A percentile compares a stretch with the other conserved stretches of the same genome.
phyloP scores from a whole-genome alignment of 2,329 filamentous ascomycete species.

The Calonectria fujianensis region DNA sequence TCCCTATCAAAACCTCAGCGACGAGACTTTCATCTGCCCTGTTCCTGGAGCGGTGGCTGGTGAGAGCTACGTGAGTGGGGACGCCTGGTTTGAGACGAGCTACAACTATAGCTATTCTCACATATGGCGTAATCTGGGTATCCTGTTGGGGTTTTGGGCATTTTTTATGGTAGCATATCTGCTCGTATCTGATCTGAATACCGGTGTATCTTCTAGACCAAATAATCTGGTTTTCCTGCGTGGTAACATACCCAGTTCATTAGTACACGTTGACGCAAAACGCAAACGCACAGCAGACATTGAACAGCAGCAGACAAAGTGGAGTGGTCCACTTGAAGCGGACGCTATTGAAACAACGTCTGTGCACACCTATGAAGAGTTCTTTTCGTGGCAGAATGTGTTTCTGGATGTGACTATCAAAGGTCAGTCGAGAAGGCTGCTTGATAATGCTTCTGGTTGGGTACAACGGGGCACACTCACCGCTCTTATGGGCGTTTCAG shows the following conservation, averaged over 20 bases:
- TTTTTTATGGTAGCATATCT: conserved; percentile 70
- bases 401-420: conserved; percentile 84
- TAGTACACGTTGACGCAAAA: neutral
- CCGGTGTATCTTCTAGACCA: conserved; percentile 73
- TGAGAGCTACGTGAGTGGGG: conserved; percentile 65
- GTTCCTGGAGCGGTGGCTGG: conserved; percentile 70
- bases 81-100: conserved; percentile 66
- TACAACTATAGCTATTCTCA: conserved; percentile 69
- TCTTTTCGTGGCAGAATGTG: conserved; percentile 82
- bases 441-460: conserved; percentile 84
- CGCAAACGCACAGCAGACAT: neutral
- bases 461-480: conserved; percentile 84
- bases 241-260: conserved; percentile 54
- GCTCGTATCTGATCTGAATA: conserved; percentile 67
- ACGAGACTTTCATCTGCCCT: conserved; percentile 65
- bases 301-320: conserved; percentile 38
- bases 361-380: conserved; percentile 48
- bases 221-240: conserved; percentile 76
- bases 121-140: conserved; percentile 75
- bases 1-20: conserved; percentile 54
- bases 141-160: conserved; percentile 70
- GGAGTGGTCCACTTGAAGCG: conserved; percentile 41
- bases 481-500: conserved; percentile 76
- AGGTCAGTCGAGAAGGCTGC: conserved; percentile 78
- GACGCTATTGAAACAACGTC: conserved; percentile 7